phyloP scores from a whole-genome alignment of 257 asterid species.

The Fraxinus excelsior region DNA sequence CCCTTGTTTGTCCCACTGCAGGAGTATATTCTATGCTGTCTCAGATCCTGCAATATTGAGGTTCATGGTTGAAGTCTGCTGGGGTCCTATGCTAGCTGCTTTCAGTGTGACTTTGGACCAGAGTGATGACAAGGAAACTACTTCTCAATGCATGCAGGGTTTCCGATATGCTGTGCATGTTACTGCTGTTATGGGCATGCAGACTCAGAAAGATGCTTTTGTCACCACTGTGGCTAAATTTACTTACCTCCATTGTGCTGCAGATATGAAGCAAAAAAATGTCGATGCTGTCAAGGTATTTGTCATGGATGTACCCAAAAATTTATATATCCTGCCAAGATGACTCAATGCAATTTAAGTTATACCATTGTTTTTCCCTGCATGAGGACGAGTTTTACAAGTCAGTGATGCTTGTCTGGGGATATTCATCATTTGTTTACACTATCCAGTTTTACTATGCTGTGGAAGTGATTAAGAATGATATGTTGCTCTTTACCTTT shows the following conservation, averaged over 20 bases:
- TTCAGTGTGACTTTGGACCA: slow-evolving; percentile 97
- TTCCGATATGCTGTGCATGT: slow-evolving; percentile 93
- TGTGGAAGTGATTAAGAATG: neutral
- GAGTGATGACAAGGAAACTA: slow-evolving; percentile 93
- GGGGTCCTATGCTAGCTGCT: slow-evolving; percentile 99
- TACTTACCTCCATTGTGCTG: slow-evolving; percentile 96
- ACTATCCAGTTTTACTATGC: neutral
- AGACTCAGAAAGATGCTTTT: slow-evolving; percentile 97
- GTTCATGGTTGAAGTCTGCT: slow-evolving; percentile 97
- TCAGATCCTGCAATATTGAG: slow-evolving; percentile 88
- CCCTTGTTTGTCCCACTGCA: slow-evolving; percentile 38
- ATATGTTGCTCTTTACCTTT: neutral
- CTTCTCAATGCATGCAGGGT: slow-evolving; percentile 90
- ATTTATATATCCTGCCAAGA: neutral
- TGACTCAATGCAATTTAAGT: slow-evolving; percentile 9
- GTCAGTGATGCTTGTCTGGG: slow-evolving; percentile 18
- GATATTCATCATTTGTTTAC: slow-evolving; percentile 14
- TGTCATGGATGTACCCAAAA: slow-evolving; percentile 5
- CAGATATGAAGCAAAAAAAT: slow-evolving; percentile 98
- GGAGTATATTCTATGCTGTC: slow-evolving; percentile 75
- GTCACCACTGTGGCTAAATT: slow-evolving; percentile 98
- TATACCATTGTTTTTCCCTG: slow-evolving; percentile 14
- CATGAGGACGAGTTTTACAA: slow-evolving; percentile 17
- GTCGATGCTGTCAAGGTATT: slow-evolving; percentile 95
- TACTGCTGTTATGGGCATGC: slow-evolving; percentile 94